A percentile compares a stretch with the other conserved stretches of the same genome.
Conservation (phyloP, 257 asterid species). For the Striga asiatica region DNA sequence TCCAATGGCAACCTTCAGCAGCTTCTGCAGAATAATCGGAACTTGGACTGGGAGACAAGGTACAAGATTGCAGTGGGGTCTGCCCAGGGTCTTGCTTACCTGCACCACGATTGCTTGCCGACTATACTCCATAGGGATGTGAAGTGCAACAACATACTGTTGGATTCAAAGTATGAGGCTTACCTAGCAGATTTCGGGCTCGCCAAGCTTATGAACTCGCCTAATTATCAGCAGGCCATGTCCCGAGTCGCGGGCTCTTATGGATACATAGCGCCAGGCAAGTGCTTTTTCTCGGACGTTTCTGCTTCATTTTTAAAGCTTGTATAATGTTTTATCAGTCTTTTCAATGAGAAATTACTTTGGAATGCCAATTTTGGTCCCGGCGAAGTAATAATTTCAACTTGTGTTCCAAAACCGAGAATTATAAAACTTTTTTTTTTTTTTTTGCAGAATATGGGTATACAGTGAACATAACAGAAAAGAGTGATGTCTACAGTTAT, state of each 20-base stretch:
- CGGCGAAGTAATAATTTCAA: too few species aligned
- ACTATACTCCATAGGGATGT: slow-evolving; percentile 86
- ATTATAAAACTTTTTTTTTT: neutral
- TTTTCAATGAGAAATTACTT: too few species aligned
- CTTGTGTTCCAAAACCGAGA: neutral
- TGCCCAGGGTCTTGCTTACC: slow-evolving; percentile 91
- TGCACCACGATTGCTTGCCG: slow-evolving; percentile 85
- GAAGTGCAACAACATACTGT: slow-evolving; percentile 84
- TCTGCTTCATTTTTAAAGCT: neutral
- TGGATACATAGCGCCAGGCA: slow-evolving; percentile 97
- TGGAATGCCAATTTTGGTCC: too few species aligned
- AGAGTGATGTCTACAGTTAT: slow-evolving; percentile 90
- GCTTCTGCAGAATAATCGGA: slow-evolving; percentile 57
- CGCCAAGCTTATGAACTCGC: slow-evolving; percentile 80
- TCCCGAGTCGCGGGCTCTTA: slow-evolving; percentile 87
- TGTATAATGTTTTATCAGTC: neutral
- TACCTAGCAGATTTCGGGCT: slow-evolving; percentile 96
- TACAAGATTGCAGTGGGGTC: slow-evolving; percentile 83
- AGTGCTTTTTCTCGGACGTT: slow-evolving; percentile 14
- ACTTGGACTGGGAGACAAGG: slow-evolving; percentile 90
- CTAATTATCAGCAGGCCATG: slow-evolving; percentile 80
- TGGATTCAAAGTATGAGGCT: slow-evolving; percentile 75
- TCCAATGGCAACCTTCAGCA: slow-evolving; percentile 82
- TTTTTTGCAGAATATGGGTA: slow-evolving; percentile 78
- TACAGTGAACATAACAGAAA: slow-evolving; percentile 75